Evolutionary conservation across 805 yeast species (phyloP).

Genomic region (Metschnikowia koreensis): DNA sequence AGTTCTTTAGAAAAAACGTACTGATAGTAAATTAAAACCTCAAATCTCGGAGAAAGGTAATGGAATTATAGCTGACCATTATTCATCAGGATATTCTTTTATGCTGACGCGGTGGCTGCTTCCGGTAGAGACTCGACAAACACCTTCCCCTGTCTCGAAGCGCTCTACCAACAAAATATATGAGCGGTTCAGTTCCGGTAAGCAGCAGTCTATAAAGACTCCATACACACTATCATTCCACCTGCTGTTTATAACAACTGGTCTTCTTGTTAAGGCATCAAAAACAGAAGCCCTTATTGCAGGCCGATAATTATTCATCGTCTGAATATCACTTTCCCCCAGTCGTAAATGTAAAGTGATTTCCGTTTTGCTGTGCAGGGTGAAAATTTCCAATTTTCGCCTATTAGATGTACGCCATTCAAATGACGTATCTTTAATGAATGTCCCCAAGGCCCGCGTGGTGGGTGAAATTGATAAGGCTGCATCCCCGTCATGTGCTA

Average conservation of each 20-base stretch:
- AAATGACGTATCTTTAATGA: conserved; percentile 22
- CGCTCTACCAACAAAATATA: conserved; percentile 48
- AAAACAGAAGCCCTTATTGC: conserved; percentile 46
- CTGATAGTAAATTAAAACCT: too few species aligned
- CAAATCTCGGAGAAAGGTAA: too few species aligned
- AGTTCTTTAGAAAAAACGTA: too few species aligned
- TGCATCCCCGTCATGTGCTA: conserved; percentile 23
- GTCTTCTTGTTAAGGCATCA: conserved; percentile 23
- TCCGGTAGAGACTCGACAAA: conserved; percentile 39
- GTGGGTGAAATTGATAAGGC: conserved; percentile 16
- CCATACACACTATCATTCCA: conserved; percentile 48
- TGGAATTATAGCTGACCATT: not conserved
- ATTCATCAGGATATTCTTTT: not conserved
- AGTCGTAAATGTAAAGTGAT: conserved; percentile 28
- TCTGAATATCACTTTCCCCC: conserved; percentile 13
- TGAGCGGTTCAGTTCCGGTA: conserved; percentile 23
- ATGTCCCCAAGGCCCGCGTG: conserved; percentile 36
- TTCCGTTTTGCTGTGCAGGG: conserved; percentile 20
- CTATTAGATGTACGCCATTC: conserved; percentile 44
- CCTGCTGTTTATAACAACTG: conserved; percentile 33
- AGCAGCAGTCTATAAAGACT: conserved; percentile 33
- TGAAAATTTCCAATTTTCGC: conserved; percentile 29
- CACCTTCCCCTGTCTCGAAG: conserved; percentile 47
- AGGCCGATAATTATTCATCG: conserved; percentile 37
- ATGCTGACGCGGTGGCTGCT: conserved; percentile 15